These are phyloP conservation scores for Poronia punctata DNA, from an alignment of 495 filamentous ascomycete genomes.

Conservation along the genomic window DNA sequence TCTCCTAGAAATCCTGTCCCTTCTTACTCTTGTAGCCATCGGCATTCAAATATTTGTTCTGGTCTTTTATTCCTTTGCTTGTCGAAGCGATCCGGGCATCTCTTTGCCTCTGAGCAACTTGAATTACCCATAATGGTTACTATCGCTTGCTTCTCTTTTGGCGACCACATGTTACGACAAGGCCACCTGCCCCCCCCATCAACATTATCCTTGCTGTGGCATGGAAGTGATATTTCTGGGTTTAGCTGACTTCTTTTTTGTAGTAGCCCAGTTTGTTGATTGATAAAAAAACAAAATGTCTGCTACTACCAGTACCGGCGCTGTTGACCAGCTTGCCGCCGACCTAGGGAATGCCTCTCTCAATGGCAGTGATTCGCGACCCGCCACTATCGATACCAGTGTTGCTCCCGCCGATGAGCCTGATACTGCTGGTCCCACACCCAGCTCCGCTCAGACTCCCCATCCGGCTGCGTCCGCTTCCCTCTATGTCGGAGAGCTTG, in stretches of 20 bases:
- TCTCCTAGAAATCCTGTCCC: not conserved
- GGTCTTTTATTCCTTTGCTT: not conserved
- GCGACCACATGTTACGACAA: too few relatives aligned
- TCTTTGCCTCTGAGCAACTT: too few relatives aligned
- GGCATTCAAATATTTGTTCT: not conserved
- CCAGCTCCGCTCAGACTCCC: conserved; percentile 62
- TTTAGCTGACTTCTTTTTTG: not conserved
- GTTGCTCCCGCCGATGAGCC: conserved; percentile 47
- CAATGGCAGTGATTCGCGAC: conserved; percentile 56
- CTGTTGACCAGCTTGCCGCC: conserved; percentile 64
- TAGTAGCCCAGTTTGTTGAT: conserved; percentile 3
- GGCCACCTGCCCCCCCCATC: too few relatives aligned
- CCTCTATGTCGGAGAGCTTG: conserved; percentile 97
- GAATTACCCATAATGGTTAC: too few relatives aligned
- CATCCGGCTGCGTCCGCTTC: conserved; percentile 86
- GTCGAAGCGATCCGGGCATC: not conserved
- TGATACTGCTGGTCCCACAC: conserved; percentile 57
- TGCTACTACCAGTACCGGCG: conserved; percentile 51
- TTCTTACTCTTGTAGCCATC: not conserved
- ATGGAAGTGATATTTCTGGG: too few relatives aligned
- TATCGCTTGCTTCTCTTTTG: too few relatives aligned
- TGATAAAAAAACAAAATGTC: conserved; percentile 55
- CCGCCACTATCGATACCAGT: conserved; percentile 59
- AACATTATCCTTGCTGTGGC: too few relatives aligned
- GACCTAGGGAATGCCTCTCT: conserved; percentile 54